Conservation (phyloP, 768 basidiomycete species). For the Leucosporidium yakuticum region DNA sequence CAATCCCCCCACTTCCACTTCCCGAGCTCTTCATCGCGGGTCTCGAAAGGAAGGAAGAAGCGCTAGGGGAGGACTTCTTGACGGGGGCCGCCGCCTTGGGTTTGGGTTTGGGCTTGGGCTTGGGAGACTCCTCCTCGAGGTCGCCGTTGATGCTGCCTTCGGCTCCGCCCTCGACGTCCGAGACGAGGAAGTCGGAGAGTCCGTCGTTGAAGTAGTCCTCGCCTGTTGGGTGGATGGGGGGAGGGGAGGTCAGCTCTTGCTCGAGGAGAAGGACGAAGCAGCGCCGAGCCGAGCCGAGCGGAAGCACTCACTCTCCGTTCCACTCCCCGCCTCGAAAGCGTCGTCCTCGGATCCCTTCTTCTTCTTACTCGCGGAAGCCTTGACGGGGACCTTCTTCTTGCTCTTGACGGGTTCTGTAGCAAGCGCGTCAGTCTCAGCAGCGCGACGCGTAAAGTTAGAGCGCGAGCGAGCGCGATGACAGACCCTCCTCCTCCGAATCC, state of each 20-base stretch:
- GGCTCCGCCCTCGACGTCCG: not conserved
- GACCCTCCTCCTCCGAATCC: not conserved
- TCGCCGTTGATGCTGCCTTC: conserved; percentile 1
- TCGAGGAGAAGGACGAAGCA: not conserved
- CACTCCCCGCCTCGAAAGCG: not conserved
- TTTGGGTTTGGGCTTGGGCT: not conserved
- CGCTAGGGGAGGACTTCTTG: not conserved
- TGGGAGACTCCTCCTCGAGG: not conserved
- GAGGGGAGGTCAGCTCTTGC: not conserved
- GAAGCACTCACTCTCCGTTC: conserved; percentile 16
- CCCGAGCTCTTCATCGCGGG: conserved; percentile 23
- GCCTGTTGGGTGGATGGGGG: not conserved
- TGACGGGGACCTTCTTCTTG: not conserved
- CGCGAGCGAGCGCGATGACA: not conserved
- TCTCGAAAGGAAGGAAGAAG: not conserved
- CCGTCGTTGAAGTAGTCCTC: conserved; percentile 31
- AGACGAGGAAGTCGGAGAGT: conserved; percentile 24
- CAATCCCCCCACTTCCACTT: conserved; percentile 24
- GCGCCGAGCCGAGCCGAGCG: not conserved
- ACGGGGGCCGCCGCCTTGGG: not conserved
- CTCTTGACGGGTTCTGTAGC: not conserved
- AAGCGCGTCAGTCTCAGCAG: not conserved
- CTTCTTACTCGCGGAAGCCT: conserved; percentile 13
- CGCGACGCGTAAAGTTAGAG: not conserved
- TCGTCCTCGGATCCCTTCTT: conserved; percentile 27